Evolutionary conservation across 805 yeast genomes (phyloP), one percentile per base, ranked within the genome.

Genomic region (Wickerhamia fluorescens): DNA sequence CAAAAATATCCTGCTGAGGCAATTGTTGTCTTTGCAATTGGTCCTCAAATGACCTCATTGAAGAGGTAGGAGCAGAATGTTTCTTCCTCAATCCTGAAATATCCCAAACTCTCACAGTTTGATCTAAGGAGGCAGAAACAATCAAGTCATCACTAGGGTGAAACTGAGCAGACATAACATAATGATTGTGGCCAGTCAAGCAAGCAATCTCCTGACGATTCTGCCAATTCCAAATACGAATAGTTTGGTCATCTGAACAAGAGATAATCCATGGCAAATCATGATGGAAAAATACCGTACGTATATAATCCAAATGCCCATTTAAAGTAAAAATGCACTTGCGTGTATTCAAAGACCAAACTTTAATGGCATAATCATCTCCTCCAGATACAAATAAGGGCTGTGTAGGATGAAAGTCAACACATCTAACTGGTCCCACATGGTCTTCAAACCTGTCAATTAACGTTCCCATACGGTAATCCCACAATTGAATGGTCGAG

Each of bases 201-300:
- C 96, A 86, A 7, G 97, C 97, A 49, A 92, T 82, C 49, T 92
- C 97, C 55, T 87, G 89, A 45, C 98, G 78, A 56, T 88, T 88
- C 66, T 94, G 98, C 98, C 98, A 92, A 63, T 92, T 94, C 99
- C 99, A 92, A 42, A 92, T 89, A 55, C 99, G 74, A 41, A 94
- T 87, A 18, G 99, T 92, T 62, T 92, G 98, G 66, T 92, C 99
- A 59, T 92, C 99, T 25, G 96, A 85, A 37, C 92, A 78, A 15
- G 96, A 81, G 36, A 92, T 75, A 51, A 92, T 83, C 98, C 98
- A 92, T 6, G 99, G 99, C 53, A 92, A 68, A 54, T 87, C 96
- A 46, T 77, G 81, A 63, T 92, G 99, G 74, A 92, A 92, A 41
- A 77, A 83, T 14, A 86, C 96, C 11, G 94, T 83, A 54, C 99